Evolutionary conservation across 352 stramenopile species (phyloP), one percentile per base, ranked within the genome.

Genomic region (Pythium volutum): DNA sequence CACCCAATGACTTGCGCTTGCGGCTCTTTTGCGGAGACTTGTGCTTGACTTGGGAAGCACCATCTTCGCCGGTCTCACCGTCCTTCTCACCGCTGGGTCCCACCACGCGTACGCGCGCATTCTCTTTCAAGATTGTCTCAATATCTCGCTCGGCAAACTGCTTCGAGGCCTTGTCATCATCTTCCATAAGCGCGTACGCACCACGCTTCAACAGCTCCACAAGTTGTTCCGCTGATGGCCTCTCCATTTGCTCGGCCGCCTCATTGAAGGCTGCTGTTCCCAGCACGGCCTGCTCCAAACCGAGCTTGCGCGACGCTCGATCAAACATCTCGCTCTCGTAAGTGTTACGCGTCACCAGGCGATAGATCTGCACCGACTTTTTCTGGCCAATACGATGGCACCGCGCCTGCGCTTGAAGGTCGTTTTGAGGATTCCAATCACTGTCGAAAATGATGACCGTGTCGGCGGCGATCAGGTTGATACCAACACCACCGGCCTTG

Each of bases 401-500:
- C 34, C 91, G 84, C 22, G 89, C 89, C 67, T 96, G 87, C 0
- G 96, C 96, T 71, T 99, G 96, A 20, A 96, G 74, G 74, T 99
- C 97, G 69, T 97, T 97, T 66, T 98, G 95, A 63, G 97, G 97
- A 63, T 99, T 99, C 96, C 96, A 99, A 70, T 99, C 96, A 57
- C 88, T 98, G 73, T 99, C 97, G 74, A 98, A 99, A 71, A 99
- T 98, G 67, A 99, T 98, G 34, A 97, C 96, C 4, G 96, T 98
- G 72, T 98, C 95, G 23, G 95, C 95, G 45, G 90, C 88, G 11
- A 87, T 95, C 41, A 97, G 65, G 63, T 97, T 97, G 15, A 97
- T 69, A 18, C 91, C 91, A 49, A 96, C 76, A 39, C 98, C 98
- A 55, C 97, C 97, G 22, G 97, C 97, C 31, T 98, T 96, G 6